Evolutionary conservation across 371 early-diverging fungal species (phyloP).

Genomic region (Apophysomyces sp.): DNA sequence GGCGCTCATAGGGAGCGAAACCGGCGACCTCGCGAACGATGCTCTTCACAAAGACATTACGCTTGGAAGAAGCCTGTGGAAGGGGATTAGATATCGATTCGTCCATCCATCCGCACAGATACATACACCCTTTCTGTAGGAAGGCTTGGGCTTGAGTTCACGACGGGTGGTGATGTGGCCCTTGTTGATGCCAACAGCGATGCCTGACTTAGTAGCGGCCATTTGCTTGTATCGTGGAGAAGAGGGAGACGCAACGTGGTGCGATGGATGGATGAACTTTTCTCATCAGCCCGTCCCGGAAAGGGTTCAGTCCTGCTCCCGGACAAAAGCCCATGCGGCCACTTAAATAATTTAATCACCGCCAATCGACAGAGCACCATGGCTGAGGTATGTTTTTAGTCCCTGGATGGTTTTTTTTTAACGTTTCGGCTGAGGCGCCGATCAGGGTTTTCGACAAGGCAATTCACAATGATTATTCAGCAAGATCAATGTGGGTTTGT

Average conservation of each 20-base stretch:
- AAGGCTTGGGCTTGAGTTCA: conserved; percentile 76
- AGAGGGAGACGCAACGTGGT: not conserved
- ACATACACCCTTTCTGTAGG: conserved; percentile 88
- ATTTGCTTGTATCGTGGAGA: conserved; percentile 5
- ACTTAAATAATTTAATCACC: not conserved
- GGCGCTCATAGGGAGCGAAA: conserved; percentile 98
- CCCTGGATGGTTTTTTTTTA: too few species aligned
- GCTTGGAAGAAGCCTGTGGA: conserved; percentile 73
- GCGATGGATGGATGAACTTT: not conserved
- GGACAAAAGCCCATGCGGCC: not conserved
- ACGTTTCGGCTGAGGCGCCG: not conserved
- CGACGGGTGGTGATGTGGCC: conserved; percentile 88
- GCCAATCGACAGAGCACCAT: too few species aligned
- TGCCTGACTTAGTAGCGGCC: conserved; percentile 64
- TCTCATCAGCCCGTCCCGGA: not conserved
- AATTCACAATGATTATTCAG: not conserved
- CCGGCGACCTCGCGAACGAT: conserved; percentile 97
- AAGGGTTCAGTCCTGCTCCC: not conserved
- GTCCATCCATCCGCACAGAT: conserved; percentile 27
- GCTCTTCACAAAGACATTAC: conserved; percentile 89
- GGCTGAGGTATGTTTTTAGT: too few species aligned
- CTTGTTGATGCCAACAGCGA: conserved; percentile 78
- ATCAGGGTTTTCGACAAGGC: not conserved
- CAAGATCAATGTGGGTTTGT: too few species aligned
- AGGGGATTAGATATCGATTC: conserved; percentile 11